These are phyloP conservation scores for Gliomastix tumulicola DNA, from an alignment of 2,329 filamentous ascomycete genomes.

Conservation along the genomic window DNA sequence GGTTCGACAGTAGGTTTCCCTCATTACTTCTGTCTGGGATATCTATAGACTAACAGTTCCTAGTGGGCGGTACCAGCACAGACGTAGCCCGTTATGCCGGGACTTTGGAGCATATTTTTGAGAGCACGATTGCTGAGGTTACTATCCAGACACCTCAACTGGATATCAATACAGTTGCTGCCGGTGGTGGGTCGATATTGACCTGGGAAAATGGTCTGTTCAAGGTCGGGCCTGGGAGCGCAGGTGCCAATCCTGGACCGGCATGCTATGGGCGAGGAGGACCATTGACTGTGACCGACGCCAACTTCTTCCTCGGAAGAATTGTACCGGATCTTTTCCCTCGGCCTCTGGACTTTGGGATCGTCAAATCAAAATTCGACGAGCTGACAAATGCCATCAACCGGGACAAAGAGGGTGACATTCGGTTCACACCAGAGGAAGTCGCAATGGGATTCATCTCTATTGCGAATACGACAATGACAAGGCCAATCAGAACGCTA, in stretches of 20 bases:
- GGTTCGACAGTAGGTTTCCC: conserved; percentile 11
- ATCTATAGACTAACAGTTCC: neutral
- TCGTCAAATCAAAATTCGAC: conserved; percentile 28
- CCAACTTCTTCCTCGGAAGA: conserved; percentile 61
- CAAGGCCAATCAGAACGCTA: conserved; percentile 50
- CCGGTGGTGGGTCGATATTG: conserved; percentile 43
- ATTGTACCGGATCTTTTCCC: conserved; percentile 57
- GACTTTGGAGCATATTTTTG: conserved; percentile 63
- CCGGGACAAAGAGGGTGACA: conserved; percentile 10
- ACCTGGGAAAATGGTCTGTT: conserved; percentile 66
- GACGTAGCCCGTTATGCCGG: conserved; percentile 65
- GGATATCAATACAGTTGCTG: conserved; percentile 63
- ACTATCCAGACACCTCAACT: conserved; percentile 64
- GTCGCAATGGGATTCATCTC: conserved; percentile 66
- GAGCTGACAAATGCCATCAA: conserved; percentile 23
- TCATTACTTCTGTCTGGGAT: neutral
- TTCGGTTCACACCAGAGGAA: conserved; percentile 11
- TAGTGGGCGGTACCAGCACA: conserved; percentile 59
- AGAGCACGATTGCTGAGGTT: conserved; percentile 62
- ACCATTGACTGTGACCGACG: conserved; percentile 65
- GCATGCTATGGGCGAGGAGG: conserved; percentile 66
- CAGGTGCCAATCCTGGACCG: conserved; percentile 64
- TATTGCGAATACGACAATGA: conserved; percentile 70
- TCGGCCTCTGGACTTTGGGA: conserved; percentile 27
- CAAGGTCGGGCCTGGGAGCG: conserved; percentile 65